A percentile compares a stretch with the other conserved stretches of the same genome.
Conservation (phyloP, 2,329 filamentous ascomycete genomes). For the Zymoseptoria tritici region DNA sequence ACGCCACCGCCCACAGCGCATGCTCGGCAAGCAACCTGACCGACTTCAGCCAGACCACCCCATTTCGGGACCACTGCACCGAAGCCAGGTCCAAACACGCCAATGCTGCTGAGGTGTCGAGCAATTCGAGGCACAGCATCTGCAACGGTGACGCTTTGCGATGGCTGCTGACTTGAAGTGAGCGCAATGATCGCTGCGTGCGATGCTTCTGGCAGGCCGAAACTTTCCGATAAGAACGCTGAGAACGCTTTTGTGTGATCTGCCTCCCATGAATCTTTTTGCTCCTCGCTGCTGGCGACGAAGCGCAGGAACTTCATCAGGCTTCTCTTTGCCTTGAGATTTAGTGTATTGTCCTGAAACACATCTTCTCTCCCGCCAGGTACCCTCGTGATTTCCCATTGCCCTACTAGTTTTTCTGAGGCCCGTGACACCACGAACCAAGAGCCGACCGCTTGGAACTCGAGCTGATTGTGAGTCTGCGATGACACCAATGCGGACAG, state of each 20-base stretch:
- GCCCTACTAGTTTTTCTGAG: background rate
- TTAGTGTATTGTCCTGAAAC: constrained; percentile 69
- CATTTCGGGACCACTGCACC: constrained; percentile 87
- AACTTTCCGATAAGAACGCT: constrained; percentile 50
- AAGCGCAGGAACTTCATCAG: constrained; percentile 94
- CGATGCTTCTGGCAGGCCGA: constrained; percentile 53
- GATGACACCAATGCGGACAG: constrained; percentile 80
- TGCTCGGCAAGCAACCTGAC: constrained; percentile 85
- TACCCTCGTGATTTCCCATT: constrained; percentile 47
- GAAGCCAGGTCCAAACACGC: constrained; percentile 80
- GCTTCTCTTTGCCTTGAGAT: constrained; percentile 71
- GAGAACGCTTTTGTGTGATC: constrained; percentile 50
- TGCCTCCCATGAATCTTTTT: constrained; percentile 51
- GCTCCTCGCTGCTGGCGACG: constrained; percentile 63
- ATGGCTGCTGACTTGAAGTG: constrained; percentile 59
- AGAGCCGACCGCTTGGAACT: constrained; percentile 86
- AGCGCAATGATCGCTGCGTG: constrained; percentile 61
- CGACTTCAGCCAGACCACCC: constrained; percentile 80
- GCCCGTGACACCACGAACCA: constrained; percentile 65
- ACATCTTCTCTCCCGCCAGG: constrained; percentile 89
- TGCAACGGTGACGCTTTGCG: constrained; percentile 51
- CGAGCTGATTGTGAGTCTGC: constrained; percentile 77
- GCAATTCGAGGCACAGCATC: constrained; percentile 67
- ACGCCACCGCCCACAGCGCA: constrained; percentile 84
- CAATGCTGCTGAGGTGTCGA: constrained; percentile 77